These are phyloP conservation scores for Pseudomonodictys pantanalensis DNA, from an alignment of 495 filamentous ascomycete species.

Conservation along the genomic window DNA sequence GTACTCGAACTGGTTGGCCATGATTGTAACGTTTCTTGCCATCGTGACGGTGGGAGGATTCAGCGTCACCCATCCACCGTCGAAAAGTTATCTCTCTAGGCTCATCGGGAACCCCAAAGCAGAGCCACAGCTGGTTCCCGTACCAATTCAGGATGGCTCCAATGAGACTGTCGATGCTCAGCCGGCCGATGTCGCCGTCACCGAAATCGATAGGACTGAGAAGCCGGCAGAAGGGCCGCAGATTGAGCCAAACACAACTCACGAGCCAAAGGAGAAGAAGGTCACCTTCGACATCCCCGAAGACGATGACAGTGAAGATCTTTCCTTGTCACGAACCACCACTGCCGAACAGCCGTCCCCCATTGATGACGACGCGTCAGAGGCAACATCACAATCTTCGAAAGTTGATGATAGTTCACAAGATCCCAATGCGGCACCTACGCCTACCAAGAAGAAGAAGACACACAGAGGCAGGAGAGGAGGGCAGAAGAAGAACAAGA, in stretches of 20 bases:
- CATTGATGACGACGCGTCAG: constrained; percentile 2
- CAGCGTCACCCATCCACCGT: too few relatives aligned
- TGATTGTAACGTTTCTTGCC: too few relatives aligned
- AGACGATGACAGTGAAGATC: constrained; percentile 20
- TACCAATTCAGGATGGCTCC: too few relatives aligned
- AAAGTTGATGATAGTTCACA: background rate
- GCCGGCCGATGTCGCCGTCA: background rate
- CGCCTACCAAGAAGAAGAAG: constrained; percentile 68
- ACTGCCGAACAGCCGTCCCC: constrained; percentile 22
- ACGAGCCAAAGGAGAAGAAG: constrained; percentile 9
- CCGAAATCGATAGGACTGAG: background rate
- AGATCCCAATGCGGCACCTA: constrained; percentile 3
- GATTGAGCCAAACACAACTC: background rate
- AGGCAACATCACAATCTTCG: too few relatives aligned
- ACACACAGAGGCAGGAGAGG: constrained; percentile 77
- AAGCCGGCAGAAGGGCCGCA: too few relatives aligned
- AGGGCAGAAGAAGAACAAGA: constrained; percentile 63
- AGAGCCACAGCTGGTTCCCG: too few relatives aligned
- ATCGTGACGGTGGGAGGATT: too few relatives aligned
- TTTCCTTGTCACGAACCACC: constrained; percentile 23
- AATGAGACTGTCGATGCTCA: background rate
- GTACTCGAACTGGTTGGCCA: background rate
- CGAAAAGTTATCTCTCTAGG: too few relatives aligned
- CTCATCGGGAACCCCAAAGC: too few relatives aligned
- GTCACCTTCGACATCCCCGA: constrained; percentile 30